A percentile compares a stretch with the other conserved stretches of the same genome.
Conservation (phyloP, 2,329 filamentous ascomycete species). For the Phyllosticta ampelicida region DNA sequence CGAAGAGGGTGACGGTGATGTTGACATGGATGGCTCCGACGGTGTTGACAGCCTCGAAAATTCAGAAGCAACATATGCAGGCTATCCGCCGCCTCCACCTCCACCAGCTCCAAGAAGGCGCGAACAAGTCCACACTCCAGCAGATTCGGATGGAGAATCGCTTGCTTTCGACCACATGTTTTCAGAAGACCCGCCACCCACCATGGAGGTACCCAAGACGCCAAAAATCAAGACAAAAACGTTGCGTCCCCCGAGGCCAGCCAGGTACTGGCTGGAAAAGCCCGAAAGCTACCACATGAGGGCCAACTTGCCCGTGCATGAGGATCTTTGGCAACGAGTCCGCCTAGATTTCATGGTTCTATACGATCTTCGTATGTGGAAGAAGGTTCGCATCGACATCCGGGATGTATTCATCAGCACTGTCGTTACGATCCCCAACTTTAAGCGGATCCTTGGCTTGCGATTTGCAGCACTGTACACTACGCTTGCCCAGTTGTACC, state of each 20-base stretch:
- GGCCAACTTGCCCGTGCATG: conserved; percentile 56
- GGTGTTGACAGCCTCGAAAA: conserved; percentile 60
- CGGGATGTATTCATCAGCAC: conserved; percentile 93
- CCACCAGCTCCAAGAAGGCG: conserved; percentile 35
- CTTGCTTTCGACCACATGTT: conserved; percentile 24
- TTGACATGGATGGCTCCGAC: conserved; percentile 38
- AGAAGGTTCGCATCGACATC: conserved; percentile 81
- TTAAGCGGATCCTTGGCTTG: conserved; percentile 86
- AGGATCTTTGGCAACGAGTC: conserved; percentile 82
- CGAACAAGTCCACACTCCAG: conserved; percentile 55
- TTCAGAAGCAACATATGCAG: conserved; percentile 67
- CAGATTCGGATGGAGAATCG: conserved; percentile 62
- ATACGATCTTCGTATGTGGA: conserved; percentile 94
- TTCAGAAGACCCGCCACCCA: conserved; percentile 36
- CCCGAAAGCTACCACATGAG: conserved; percentile 57
- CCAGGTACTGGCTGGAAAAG: conserved; percentile 77
- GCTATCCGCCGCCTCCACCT: conserved; percentile 55
- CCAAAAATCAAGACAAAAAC: conserved; percentile 44
- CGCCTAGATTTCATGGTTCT: conserved; percentile 89
- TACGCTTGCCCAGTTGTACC: conserved; percentile 81
- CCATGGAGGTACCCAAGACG: conserved; percentile 70
- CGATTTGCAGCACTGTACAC: conserved; percentile 95
- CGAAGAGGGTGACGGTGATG: conserved; percentile 37
- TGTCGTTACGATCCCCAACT: conserved; percentile 87
- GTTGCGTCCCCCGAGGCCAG: conserved; percentile 50